Conservation (phyloP, 768 basidiomycete species). For the Lentinula aciculospora region DNA sequence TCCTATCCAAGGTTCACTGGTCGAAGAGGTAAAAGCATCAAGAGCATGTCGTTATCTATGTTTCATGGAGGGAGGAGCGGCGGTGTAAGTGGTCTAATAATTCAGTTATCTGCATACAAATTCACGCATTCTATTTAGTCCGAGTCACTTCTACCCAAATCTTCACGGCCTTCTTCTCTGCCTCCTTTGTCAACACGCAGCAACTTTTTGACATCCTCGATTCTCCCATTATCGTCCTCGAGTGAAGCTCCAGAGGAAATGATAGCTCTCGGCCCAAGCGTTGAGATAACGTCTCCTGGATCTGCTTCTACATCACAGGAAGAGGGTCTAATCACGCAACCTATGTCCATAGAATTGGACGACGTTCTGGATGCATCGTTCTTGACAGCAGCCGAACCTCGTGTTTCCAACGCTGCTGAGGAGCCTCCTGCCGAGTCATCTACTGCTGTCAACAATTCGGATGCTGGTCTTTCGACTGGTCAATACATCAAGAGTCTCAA, state of each 20-base stretch:
- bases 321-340: constrained; percentile 38
- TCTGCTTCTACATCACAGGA: constrained; percentile 8
- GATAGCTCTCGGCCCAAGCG: not conserved
- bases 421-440: constrained; percentile 1
- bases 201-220: not conserved
- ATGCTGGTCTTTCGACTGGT: constrained; percentile 21
- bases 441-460: not conserved
- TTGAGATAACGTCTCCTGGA: not conserved
- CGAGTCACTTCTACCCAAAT: not conserved
- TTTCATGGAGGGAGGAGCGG: not conserved
- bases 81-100: constrained; percentile 1
- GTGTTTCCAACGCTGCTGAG: constrained; percentile 15
- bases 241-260: not conserved
- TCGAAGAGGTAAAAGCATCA: not conserved
- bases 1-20: constrained; percentile 32
- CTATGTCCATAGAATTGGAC: constrained; percentile 46
- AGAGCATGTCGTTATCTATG: not conserved
- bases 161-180: constrained; percentile 3
- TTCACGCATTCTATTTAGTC: not conserved
- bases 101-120: not conserved
- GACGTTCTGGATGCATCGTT: constrained; percentile 76
- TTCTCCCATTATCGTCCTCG: not conserved
- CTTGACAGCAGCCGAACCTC: constrained; percentile 45
- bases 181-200: constrained; percentile 1
- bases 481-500: constrained; percentile 44